Percentiles rank a stretch among this genome's conserved stretches.
phyloP scores from a whole-genome alignment of 805 yeast species.

The Saccharomycopsis synnaedendra region DNA sequence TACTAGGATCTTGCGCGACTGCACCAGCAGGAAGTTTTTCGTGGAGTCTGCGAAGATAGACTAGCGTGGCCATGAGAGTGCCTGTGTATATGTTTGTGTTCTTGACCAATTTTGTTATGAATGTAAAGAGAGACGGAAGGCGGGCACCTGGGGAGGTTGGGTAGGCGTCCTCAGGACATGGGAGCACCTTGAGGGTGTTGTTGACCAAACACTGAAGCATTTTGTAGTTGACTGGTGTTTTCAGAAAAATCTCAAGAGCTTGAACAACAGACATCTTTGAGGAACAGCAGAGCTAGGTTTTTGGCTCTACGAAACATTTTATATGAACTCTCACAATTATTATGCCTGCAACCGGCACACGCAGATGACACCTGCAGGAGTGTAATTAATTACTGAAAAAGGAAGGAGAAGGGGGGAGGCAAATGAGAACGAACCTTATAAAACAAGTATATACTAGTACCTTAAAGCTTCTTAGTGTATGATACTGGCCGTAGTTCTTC shows the following conservation, averaged over 20 bases:
- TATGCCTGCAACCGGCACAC: too few species aligned
- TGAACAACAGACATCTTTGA: constrained; percentile 9
- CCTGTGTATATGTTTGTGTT: constrained; percentile 91
- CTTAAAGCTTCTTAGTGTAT: too few species aligned
- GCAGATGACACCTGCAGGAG: too few species aligned
- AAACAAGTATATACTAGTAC: too few species aligned
- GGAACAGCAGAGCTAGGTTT: not conserved
- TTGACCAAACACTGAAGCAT: constrained; percentile 11
- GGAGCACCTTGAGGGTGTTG: constrained; percentile 10
- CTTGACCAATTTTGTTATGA: constrained; percentile 61
- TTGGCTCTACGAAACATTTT: too few species aligned
- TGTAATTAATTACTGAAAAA: too few species aligned
- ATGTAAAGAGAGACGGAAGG: constrained; percentile 40
- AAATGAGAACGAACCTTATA: too few species aligned
- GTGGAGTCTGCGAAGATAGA: constrained; percentile 69
- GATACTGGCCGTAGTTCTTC: too few species aligned
- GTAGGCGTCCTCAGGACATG: constrained; percentile 7
- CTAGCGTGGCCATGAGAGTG: constrained; percentile 84
- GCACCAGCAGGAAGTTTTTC: constrained; percentile 76
- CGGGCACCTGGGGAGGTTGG: constrained; percentile 27
- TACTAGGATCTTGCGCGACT: constrained; percentile 76
- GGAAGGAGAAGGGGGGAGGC: too few species aligned
- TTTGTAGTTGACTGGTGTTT: constrained; percentile 10
- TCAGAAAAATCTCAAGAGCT: constrained; percentile 10
- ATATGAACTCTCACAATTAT: too few species aligned